A percentile compares a stretch with the other conserved stretches of the same genome.
phyloP scores from a whole-genome alignment of 2,329 filamentous ascomycete species.

The Plectosphaerella cucumerina region DNA sequence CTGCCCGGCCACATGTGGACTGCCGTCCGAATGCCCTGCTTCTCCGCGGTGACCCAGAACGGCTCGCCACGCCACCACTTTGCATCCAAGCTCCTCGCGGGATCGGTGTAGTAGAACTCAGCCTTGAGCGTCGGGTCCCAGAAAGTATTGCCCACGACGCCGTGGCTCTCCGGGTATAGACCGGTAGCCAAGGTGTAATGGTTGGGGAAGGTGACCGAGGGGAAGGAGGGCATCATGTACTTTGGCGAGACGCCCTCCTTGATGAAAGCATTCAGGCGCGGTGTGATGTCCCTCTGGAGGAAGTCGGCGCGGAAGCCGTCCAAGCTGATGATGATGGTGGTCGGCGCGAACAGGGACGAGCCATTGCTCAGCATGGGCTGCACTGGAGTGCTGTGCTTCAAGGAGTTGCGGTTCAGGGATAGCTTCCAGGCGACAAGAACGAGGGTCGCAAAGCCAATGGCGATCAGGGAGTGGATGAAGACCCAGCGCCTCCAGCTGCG shows the following conservation, averaged over 20 bases:
- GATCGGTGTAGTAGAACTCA: slow-evolving; percentile 86
- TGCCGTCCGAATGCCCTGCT: slow-evolving; percentile 70
- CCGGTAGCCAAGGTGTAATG: slow-evolving; percentile 94
- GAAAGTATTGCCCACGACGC: slow-evolving; percentile 90
- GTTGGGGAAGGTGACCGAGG: slow-evolving; percentile 94
- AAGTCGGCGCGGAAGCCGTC: slow-evolving; percentile 97
- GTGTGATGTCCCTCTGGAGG: slow-evolving; percentile 76
- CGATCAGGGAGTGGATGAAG: slow-evolving; percentile 48
- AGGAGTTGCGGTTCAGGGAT: slow-evolving; percentile 34
- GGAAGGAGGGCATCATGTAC: slow-evolving; percentile 93
- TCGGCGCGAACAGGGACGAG: slow-evolving; percentile 82
- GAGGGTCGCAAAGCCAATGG: slow-evolving; percentile 51
- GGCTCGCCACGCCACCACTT: slow-evolving; percentile 97
- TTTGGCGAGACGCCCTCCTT: slow-evolving; percentile 80
- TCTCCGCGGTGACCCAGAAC: slow-evolving; percentile 89
- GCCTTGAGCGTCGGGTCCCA: slow-evolving; percentile 76
- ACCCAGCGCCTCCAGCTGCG: slow-evolving; percentile 51
- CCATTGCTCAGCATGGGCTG: slow-evolving; percentile 64
- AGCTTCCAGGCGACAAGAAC: slow-evolving; percentile 56
- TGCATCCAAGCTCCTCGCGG: slow-evolving; percentile 67
- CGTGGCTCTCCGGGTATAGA: slow-evolving; percentile 87
- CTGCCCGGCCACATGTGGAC: slow-evolving; percentile 99
- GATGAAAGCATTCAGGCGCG: slow-evolving; percentile 73
- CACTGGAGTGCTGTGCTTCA: slow-evolving; percentile 23
- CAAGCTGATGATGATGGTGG: slow-evolving; percentile 87